Evolutionary conservation across 306 rosid genomes (phyloP), one percentile per base, ranked within the genome.

Genomic region (Purshia tridentata): DNA sequence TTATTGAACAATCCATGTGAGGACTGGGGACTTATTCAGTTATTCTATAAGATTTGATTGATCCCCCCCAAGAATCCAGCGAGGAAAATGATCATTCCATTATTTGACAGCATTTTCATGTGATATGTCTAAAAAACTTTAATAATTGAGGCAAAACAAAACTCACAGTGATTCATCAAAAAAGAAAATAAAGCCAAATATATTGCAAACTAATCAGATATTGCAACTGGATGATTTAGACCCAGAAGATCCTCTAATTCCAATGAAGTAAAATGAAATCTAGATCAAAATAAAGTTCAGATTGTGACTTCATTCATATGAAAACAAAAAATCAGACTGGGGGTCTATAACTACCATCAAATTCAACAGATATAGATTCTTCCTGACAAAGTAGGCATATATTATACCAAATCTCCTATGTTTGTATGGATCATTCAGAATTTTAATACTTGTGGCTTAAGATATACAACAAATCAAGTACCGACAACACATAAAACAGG

Each of bases 61-160:
- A 71, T 71, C 75, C 67, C 68, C 41, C 66, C 35, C 57, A 56
- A 71, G 57, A 66, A 71, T 57, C 15, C 40, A n/a, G 19, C 8
- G 16, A 44, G 29, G 9, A 52, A 18, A 19, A 51, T 39, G 49
- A 53, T 41, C 20, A 52, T 52, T 18, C 20, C 61, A 70, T 7
- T 14, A 41, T 41, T 70, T 54, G 42, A 41, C 16, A 42, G 62
- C 19, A 54, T 39, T 58, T 0, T 29, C 64, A 12, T 55, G 42
- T 13, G 19, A 16, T 29, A 29, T 58, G 64, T 39, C 64, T 13
- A 2, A 10, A 12, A 8, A 58, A 29, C 40, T 58, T 29, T 4
- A 29, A 50, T 12, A 37, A 39, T 61, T 14, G n/a, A 4, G 18
- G 42, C 60, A 11, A 11, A 40, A 18, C 40, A 69, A 63, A 42